A percentile compares a stretch with the other conserved stretches of the same genome.
Conservation (phyloP, 768 basidiomycete genomes). For the Boletus pseudo-olivaceus region DNA sequence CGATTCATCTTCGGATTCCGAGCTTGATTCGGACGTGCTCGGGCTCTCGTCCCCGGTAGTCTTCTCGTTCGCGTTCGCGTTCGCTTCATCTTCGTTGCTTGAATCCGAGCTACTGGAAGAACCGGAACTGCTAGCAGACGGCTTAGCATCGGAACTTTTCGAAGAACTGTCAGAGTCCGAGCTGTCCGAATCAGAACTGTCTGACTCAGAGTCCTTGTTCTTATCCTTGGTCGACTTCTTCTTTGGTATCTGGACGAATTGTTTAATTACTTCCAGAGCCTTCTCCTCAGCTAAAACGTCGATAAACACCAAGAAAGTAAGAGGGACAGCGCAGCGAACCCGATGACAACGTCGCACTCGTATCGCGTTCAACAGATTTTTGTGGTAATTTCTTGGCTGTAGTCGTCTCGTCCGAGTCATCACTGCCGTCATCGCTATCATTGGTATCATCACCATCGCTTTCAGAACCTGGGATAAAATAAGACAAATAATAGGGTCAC, state of each 20-base stretch:
- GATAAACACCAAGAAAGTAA: background rate
- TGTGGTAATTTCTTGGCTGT: background rate
- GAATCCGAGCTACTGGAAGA: slow-evolving; percentile 15
- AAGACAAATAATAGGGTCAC: background rate
- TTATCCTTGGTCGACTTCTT: slow-evolving; percentile 2
- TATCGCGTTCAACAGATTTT: slow-evolving; percentile 29
- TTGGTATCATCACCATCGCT: slow-evolving; percentile 8
- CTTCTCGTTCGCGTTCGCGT: background rate
- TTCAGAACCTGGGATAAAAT: slow-evolving; percentile 15
- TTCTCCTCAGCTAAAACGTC: slow-evolving; percentile 14
- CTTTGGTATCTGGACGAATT: background rate
- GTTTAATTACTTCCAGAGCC: background rate
- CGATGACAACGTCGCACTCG: slow-evolving; percentile 41
- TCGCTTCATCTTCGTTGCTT: slow-evolving; percentile 9
- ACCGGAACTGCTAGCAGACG: slow-evolving; percentile 11
- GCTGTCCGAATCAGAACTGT: slow-evolving; percentile 13
- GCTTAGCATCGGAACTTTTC: slow-evolving; percentile 14
- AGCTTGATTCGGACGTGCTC: slow-evolving; percentile 16
- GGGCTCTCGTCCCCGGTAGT: background rate
- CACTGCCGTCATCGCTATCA: slow-evolving; percentile 8
- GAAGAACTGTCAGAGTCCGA: slow-evolving; percentile 19
- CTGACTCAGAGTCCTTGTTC: slow-evolving; percentile 3
- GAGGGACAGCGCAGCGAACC: slow-evolving; percentile 10
- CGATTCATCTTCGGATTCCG: slow-evolving; percentile 23
- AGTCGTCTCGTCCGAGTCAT: background rate